phyloP scores from a whole-genome alignment of 2,329 filamentous ascomycete species.

The Fusarium succisae region DNA sequence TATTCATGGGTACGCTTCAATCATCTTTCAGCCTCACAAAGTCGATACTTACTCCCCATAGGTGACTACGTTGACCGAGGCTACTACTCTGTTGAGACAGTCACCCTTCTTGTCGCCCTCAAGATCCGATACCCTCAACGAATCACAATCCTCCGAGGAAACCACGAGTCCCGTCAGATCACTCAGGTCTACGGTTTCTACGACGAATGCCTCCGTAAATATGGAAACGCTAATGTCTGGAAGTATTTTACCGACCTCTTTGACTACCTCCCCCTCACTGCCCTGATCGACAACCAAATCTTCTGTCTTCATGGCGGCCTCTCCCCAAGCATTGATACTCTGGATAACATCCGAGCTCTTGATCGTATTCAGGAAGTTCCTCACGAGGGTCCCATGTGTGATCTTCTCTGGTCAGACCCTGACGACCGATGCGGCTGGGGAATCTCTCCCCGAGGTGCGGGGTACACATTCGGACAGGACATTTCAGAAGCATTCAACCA shows the following conservation, averaged over 20 bases:
- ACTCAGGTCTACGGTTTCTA: slow-evolving; percentile 99
- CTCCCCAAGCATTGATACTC: slow-evolving; percentile 93
- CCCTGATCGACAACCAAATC: slow-evolving; percentile 98
- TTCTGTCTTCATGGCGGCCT: slow-evolving; percentile 98
- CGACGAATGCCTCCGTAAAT: slow-evolving; percentile 98
- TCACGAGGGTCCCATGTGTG: slow-evolving; percentile 98
- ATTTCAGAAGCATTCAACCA: slow-evolving; percentile 99
- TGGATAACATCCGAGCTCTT: slow-evolving; percentile 93
- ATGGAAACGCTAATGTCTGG: slow-evolving; percentile 99
- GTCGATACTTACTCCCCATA: slow-evolving; percentile 48
- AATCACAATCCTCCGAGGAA: slow-evolving; percentile 98
- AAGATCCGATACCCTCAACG: slow-evolving; percentile 98
- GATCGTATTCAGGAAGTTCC: slow-evolving; percentile 98
- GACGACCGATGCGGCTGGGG: slow-evolving; percentile 97
- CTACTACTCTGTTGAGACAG: slow-evolving; percentile 98
- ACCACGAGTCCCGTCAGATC: slow-evolving; percentile 98
- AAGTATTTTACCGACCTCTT: slow-evolving; percentile 99
- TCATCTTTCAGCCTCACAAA: background rate
- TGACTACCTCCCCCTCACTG: slow-evolving; percentile 96
- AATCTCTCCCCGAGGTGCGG: slow-evolving; percentile 92
- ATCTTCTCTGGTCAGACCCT: slow-evolving; percentile 96
- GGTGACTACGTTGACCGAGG: slow-evolving; percentile 98
- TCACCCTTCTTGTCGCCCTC: slow-evolving; percentile 93
- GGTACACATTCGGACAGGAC: slow-evolving; percentile 95
- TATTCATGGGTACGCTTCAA: slow-evolving; percentile 86